Percentiles rank a stretch among this genome's conserved stretches.
Conservation (phyloP, 2,329 filamentous ascomycete genomes). For the Epichloe coenophiala region DNA sequence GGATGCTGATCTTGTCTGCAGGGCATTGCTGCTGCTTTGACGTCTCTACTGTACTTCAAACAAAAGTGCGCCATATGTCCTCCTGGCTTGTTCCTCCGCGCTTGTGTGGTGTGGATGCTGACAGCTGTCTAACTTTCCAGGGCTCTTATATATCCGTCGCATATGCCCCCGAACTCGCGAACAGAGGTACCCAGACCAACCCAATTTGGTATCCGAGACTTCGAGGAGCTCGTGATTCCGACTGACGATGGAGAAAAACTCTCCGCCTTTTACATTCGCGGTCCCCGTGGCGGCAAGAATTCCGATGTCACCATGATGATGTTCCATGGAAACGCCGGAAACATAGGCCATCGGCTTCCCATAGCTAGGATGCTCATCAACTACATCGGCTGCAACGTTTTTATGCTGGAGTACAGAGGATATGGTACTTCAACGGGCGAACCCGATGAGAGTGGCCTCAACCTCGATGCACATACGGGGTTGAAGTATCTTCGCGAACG, state of each 20-base stretch:
- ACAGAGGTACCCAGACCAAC: constrained; percentile 76
- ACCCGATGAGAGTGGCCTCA: constrained; percentile 77
- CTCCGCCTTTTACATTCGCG: constrained; percentile 79
- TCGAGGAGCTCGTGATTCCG: constrained; percentile 78
- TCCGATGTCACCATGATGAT: constrained; percentile 74
- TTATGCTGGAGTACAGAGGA: constrained; percentile 94
- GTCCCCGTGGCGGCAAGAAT: constrained; percentile 50
- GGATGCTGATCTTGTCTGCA: constrained; percentile 30
- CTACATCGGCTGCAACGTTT: constrained; percentile 76
- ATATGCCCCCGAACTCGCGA: constrained; percentile 74
- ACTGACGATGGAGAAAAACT: constrained; percentile 88
- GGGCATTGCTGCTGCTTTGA: constrained; percentile 62
- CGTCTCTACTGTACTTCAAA: constrained; percentile 88
- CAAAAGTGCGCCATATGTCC: constrained; percentile 58
- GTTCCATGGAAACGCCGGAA: constrained; percentile 97
- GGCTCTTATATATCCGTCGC: constrained; percentile 89
- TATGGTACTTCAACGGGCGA: constrained; percentile 85
- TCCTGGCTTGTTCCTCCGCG: constrained; percentile 11
- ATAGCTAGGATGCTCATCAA: constrained; percentile 82
- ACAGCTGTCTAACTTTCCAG: constrained; percentile 31
- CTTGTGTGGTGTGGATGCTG: constrained; percentile 8
- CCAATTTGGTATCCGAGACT: constrained; percentile 75
- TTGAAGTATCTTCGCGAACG: constrained; percentile 76
- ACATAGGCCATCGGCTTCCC: constrained; percentile 86
- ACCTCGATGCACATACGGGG: constrained; percentile 80